Conservation (phyloP, 768 basidiomycete genomes). For the Mycena maculata region DNA sequence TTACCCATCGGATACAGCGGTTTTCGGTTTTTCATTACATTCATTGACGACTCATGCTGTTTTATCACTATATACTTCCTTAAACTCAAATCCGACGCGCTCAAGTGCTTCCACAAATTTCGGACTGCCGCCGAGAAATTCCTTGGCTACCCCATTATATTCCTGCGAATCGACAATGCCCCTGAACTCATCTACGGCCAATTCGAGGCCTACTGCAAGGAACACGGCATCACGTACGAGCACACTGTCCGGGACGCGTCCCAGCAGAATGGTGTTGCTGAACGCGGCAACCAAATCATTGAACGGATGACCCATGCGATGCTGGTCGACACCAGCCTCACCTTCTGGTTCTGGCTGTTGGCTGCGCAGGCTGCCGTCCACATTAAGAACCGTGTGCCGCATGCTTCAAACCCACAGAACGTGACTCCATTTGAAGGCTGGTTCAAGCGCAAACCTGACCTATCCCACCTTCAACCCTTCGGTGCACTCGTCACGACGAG, state of each 20-base stretch:
- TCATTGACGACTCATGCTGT: constrained; percentile 40
- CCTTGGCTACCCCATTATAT: not conserved
- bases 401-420: not conserved
- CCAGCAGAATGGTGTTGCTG: constrained; percentile 42
- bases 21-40: constrained; percentile 38
- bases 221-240: constrained; percentile 37
- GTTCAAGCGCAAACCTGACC: constrained; percentile 18
- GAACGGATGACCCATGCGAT: constrained; percentile 35
- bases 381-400: constrained; percentile 28
- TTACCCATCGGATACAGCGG: constrained; percentile 18
- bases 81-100: constrained; percentile 22
- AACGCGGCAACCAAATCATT: constrained; percentile 36
- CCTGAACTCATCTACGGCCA: constrained; percentile 37
- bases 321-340: constrained; percentile 27
- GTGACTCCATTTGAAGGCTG: constrained; percentile 24
- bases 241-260: constrained; percentile 39
- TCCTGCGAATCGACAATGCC: constrained; percentile 39
- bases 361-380: constrained; percentile 23
- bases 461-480: constrained; percentile 39
- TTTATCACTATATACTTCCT: too few species aligned
- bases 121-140: constrained; percentile 13
- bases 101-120: constrained; percentile 26
- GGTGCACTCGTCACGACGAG: constrained; percentile 31
- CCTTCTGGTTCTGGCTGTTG: constrained; percentile 33
- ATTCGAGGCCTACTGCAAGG: constrained; percentile 31